A percentile compares a stretch with the other conserved stretches of the same genome.
Conservation (phyloP, 1,139 yeast species). For the Pichia sp. region DNA sequence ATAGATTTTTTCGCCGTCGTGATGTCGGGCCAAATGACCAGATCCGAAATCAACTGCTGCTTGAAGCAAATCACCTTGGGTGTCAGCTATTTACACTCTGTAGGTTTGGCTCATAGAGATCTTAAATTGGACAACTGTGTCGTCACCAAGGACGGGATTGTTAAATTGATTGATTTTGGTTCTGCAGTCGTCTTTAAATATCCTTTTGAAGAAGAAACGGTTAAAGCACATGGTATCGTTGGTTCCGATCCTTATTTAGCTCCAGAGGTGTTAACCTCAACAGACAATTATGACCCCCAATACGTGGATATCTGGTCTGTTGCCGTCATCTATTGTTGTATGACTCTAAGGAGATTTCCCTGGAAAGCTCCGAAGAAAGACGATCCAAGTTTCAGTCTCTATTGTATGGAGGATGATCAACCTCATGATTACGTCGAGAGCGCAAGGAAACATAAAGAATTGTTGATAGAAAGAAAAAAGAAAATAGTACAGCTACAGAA, state of each 20-base stretch:
- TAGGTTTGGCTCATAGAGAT: conserved; percentile 91
- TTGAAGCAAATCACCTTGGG: conserved; percentile 84
- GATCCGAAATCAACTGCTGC: conserved; percentile 84
- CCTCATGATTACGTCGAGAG: conserved; percentile 40
- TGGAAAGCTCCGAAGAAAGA: conserved; percentile 93
- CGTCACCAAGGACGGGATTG: conserved; percentile 76
- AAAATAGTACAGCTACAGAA: conserved; percentile 29
- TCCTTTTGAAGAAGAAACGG: conserved; percentile 77
- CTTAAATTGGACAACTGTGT: conserved; percentile 92
- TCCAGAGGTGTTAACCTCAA: conserved; percentile 81
- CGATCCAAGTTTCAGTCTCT: conserved; percentile 76
- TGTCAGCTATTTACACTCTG: conserved; percentile 75
- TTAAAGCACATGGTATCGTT: conserved; percentile 84
- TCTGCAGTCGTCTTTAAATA: conserved; percentile 90
- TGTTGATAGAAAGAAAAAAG: conserved; percentile 38
- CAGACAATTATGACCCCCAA: conserved; percentile 80
- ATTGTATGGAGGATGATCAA: conserved; percentile 48
- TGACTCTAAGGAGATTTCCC: conserved; percentile 90
- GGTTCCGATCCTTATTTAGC: conserved; percentile 95
- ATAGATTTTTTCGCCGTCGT: conserved; percentile 91
- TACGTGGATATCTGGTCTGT: conserved; percentile 95
- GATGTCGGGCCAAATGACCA: conserved; percentile 88
- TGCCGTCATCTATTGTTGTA: conserved; percentile 89
- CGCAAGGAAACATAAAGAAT: conserved; percentile 44
- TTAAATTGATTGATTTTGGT: conserved; percentile 89